Percentiles rank a stretch among this genome's conserved stretches.
Conservation (phyloP, 352 stramenopile species). For the Pythium rishiriense region DNA sequence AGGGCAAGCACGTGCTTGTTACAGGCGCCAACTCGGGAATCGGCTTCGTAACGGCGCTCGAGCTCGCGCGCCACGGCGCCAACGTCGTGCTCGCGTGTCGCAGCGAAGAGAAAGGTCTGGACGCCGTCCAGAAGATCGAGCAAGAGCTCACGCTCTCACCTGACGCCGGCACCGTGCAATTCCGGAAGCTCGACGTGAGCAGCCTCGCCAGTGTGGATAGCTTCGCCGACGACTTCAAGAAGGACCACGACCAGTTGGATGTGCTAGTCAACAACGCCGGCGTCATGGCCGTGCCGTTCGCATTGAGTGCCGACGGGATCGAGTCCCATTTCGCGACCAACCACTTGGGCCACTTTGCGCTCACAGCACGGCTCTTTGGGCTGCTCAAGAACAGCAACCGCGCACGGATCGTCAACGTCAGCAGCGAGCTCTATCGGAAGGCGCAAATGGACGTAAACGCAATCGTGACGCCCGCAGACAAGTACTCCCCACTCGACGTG, state of each 20-base stretch:
- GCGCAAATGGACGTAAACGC: constrained; percentile 29
- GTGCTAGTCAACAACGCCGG: constrained; percentile 40
- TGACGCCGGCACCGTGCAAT: constrained; percentile 19
- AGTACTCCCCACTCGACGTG: background rate
- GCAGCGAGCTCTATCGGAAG: constrained; percentile 45
- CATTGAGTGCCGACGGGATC: constrained; percentile 3
- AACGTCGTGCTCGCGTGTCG: constrained; percentile 64
- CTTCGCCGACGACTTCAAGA: constrained; percentile 27
- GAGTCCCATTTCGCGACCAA: constrained; percentile 25
- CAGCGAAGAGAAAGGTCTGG: constrained; percentile 32
- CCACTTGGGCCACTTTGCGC: constrained; percentile 34
- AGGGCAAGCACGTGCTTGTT: constrained; percentile 69
- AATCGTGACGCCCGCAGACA: background rate
- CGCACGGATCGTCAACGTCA: constrained; percentile 37
- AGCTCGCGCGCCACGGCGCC: constrained; percentile 56
- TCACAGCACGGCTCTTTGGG: constrained; percentile 29
- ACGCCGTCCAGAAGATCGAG: constrained; percentile 33
- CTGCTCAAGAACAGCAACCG: constrained; percentile 29
- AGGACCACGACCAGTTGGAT: constrained; percentile 22
- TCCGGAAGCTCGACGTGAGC: constrained; percentile 27
- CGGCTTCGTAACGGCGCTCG: constrained; percentile 65
- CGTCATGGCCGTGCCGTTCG: background rate
- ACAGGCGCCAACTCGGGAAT: constrained; percentile 83
- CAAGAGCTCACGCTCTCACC: constrained; percentile 37
- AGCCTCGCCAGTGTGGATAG: constrained; percentile 22